phyloP scores from a whole-genome alignment of 305 asterid genomes.

The Solanum hybrid region DNA sequence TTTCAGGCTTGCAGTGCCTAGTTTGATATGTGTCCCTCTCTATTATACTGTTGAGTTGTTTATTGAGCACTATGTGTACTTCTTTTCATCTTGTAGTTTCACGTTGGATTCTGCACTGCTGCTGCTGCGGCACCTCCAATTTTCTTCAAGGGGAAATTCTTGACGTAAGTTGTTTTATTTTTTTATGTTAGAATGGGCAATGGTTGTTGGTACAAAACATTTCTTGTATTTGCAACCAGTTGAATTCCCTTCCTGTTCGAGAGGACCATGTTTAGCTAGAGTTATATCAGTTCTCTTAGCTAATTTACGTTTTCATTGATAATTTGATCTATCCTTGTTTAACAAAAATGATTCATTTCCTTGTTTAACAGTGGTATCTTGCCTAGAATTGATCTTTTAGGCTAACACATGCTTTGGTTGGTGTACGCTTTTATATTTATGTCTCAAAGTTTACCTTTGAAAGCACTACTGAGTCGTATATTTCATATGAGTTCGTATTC shows the following conservation, averaged over 20 bases:
- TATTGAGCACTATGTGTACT: not conserved
- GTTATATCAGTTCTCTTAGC: not conserved
- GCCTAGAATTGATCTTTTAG: not conserved
- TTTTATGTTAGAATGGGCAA: not conserved
- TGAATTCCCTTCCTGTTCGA: not conserved
- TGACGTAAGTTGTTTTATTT: not conserved
- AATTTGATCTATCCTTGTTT: not conserved
- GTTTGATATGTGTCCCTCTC: slow-evolving; percentile 77
- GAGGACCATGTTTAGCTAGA: not conserved
- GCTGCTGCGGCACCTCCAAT: not conserved
- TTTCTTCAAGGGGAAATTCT: not conserved
- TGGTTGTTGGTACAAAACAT: not conserved
- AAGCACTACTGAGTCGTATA: not conserved
- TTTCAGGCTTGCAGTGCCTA: slow-evolving; percentile 70
- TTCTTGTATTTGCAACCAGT: not conserved
- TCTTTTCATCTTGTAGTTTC: not conserved
- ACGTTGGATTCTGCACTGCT: not conserved
- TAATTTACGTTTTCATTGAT: not conserved
- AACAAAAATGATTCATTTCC: not conserved
- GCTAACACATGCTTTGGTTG: not conserved
- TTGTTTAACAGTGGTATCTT: not conserved
- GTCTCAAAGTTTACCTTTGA: not conserved
- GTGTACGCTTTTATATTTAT: not conserved
- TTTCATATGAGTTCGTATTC: not conserved
- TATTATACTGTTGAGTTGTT: slow-evolving; percentile 28